Conservation (phyloP, 345 rosid genomes). For the Eucalyptus erythrocorys region DNA sequence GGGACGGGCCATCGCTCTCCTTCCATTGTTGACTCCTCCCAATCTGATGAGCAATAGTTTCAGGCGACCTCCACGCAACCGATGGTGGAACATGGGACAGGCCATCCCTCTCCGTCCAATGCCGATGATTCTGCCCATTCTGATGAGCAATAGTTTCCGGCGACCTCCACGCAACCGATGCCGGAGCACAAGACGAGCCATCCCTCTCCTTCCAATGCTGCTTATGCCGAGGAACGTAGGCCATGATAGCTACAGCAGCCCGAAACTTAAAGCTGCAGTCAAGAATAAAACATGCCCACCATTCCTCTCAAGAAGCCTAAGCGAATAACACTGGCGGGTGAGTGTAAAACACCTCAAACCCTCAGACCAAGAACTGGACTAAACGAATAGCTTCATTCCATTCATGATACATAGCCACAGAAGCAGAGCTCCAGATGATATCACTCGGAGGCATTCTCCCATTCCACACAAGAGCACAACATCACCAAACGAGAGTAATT, state of each 20-base stretch:
- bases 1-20: neutral
- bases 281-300: neutral
- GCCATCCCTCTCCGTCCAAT: neutral
- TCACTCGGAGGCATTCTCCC: neutral
- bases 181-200: neutral
- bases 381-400: neutral
- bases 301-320: neutral
- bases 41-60: neutral
- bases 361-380: neutral
- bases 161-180: neutral
- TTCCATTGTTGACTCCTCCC: neutral
- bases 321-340: neutral
- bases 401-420: neutral
- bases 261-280: neutral
- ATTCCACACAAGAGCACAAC: neutral
- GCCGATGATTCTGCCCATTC: neutral
- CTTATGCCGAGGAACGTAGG: conserved; percentile 16
- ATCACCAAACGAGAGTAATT: neutral
- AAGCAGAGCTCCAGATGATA: neutral
- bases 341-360: neutral
- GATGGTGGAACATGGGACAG: neutral
- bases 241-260: neutral
- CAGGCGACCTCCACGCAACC: neutral
- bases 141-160: neutral
- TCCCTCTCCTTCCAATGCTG: neutral